Base-by-base conservation (phyloP, 73 alveolate species). In the Paramecium primaurelia region DNA sequence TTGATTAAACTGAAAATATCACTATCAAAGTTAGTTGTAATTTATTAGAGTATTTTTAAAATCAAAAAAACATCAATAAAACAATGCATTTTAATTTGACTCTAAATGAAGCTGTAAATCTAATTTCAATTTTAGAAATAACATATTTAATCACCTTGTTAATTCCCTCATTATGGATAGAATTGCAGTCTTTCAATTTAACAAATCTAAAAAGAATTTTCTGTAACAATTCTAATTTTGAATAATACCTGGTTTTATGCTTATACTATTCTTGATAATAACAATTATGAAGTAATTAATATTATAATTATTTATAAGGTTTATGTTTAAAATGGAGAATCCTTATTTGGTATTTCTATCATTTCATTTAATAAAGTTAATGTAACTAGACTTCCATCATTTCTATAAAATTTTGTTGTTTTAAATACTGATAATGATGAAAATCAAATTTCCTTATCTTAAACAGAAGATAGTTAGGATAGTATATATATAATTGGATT, bases 231-330 rank as follows among this genome's bases (percentile, higher is more conserved):
- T 2, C 28, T 32, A 12, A 64, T 64, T 32, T 9, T 28, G 2
- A 64, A 64, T 11, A 64, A 64, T 64, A 32, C 84, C 8, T 64
- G 84, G 84, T 64, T 32, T 64, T 64, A 64, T 64, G 84, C 84
- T 14, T 64, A 64, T 9, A 64, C 84, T 3, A 64, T 64, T 32
- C 47, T 64, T 11, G 84, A 34, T 12, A 18, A 64, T 64, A 11
- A 64, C 9, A 32, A 64, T 64, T 64, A 64, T 64, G 28, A 64
- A 32, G 84, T 64, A 64, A 32, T 32, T 32, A 5, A 2, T n/a
- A 16, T 4, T 18, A 22, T 18, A 54, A 64, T 16, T 1, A 64
- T 64, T 28, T 10, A 59, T 30, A 1, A 64, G 84, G 12, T 64
- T 12, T 7, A 25, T 12, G 22, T 64, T 8, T 5, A 64, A 32